Base-by-base conservation (phyloP, 768 basidiomycete genomes). In the Coprinopsis strossmayeri region DNA sequence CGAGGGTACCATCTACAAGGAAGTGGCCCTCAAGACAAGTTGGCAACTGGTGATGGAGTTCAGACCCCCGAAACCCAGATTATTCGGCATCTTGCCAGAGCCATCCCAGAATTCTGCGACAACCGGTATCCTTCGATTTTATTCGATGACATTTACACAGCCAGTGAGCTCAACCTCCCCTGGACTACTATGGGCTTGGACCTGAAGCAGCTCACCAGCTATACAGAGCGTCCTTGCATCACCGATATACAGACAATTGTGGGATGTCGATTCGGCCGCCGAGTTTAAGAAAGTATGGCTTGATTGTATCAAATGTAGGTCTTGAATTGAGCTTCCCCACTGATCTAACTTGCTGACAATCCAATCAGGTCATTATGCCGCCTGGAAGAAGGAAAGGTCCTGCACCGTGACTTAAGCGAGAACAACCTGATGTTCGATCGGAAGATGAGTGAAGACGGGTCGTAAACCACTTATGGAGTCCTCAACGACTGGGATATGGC, bases 351-450 rank as follows among this genome's bases (percentile, higher is more conserved):
- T 9, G 18, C 11, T 20, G 18, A 13, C 37, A 18, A 18, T 12
- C 37, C 12, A 13, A 9, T 23, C n/a, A 64, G 65, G 59, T 37
- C 64, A 65, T 44, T 52, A 60, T 41, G 55, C 55, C 30, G 59
- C 60, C 0, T 62, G 53, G 34, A 46, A 42, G 3, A 48, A 50
- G 0, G 61, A 56, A 38, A 53, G 15, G 51, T 68, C 34, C 53
- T 69, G 23, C 64, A 69, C 54, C 54, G 60, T 24, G 61, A 68
- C 48, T 49, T 69, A 37, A 63, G 67, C 50, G 57, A 60, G 21
- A 57, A 57, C 40, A 67, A 66, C 38, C 44, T 67, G 3, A 65
- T 69, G 64, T 56, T 61, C 34, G 34, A 34, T 26, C 28, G 37
- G 12, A 45, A 38, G 17, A 26, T 42, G 5, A 17, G 7, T 23